Conservation (phyloP, 2,329 filamentous ascomycete genomes). For the Phialemoniopsis sp. region DNA sequence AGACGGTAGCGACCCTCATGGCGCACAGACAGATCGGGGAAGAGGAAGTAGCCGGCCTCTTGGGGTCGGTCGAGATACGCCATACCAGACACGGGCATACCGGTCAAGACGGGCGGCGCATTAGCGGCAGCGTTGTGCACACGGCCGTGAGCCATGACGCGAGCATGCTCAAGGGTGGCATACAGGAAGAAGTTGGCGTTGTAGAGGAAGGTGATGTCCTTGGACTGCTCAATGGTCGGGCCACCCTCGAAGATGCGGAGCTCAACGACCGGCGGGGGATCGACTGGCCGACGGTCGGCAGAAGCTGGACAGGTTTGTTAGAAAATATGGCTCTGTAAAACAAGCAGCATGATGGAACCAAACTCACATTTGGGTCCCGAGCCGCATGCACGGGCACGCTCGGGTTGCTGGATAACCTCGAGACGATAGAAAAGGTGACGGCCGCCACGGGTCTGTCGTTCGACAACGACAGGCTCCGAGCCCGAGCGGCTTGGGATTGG, state of each 20-base stretch:
- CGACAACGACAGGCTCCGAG: conserved; percentile 19
- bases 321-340: conserved; percentile 15
- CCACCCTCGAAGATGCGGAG: conserved; percentile 75
- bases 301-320: conserved; percentile 48
- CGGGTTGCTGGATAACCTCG: conserved; percentile 87
- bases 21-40: conserved; percentile 91
- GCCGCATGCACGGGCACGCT: conserved; percentile 90
- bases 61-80: conserved; percentile 87
- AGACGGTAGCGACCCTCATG: conserved; percentile 93
- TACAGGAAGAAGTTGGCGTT: conserved; percentile 98
- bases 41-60: conserved; percentile 88
- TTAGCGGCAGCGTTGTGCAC: conserved; percentile 63
- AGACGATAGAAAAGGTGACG: conserved; percentile 77
- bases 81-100: conserved; percentile 92
- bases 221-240: conserved; percentile 51
- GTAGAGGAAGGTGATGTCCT: conserved; percentile 82
- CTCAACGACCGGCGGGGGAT: conserved; percentile 91
- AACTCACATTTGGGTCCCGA: conserved; percentile 90
- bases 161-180: conserved; percentile 82
- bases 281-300: conserved; percentile 85
- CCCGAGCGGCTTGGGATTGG: conserved; percentile 10
- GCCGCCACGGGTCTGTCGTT: conserved; percentile 67
- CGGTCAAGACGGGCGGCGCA: conserved; percentile 81
- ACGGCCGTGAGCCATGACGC: conserved; percentile 77
- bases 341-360: background rate